A percentile compares a stretch with the other conserved stretches of the same genome.
Evolutionary conservation across 2,329 filamentous ascomycete species (phyloP).

Genomic region (Xylaria sp.): DNA sequence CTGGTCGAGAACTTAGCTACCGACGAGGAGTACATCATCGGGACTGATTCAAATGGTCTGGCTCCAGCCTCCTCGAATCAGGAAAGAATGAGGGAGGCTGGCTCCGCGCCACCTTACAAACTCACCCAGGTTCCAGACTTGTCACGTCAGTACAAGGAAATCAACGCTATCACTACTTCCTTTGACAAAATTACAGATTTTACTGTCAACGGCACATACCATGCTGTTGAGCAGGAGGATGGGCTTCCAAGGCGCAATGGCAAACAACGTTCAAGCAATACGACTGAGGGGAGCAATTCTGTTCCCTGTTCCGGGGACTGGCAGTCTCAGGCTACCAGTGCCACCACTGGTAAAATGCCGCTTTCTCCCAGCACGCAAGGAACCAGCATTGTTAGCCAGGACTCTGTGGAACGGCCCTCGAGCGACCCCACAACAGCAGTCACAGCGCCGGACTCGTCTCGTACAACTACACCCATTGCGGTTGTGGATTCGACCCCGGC

Average conservation of each 20-base stretch:
- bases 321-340: slow-evolving; percentile 67
- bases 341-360: slow-evolving; percentile 67
- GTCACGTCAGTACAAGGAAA: slow-evolving; percentile 47
- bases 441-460: slow-evolving; percentile 46
- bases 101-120: slow-evolving; percentile 34
- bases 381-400: slow-evolving; percentile 68
- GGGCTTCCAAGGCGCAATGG: slow-evolving; percentile 43
- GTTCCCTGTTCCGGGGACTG: slow-evolving; percentile 62
- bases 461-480: slow-evolving; percentile 36
- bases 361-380: slow-evolving; percentile 69
- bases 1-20: slow-evolving; percentile 51
- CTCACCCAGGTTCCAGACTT: slow-evolving; percentile 42
- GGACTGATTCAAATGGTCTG: slow-evolving; percentile 27
- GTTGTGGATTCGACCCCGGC: slow-evolving; percentile 37
- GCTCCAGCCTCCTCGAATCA: slow-evolving; percentile 34
- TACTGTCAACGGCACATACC: slow-evolving; percentile 57
- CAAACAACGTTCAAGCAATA: slow-evolving; percentile 65
- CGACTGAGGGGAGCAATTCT: slow-evolving; percentile 65
- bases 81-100: slow-evolving; percentile 37
- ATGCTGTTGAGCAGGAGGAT: slow-evolving; percentile 47
- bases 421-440: slow-evolving; percentile 51
- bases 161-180: slow-evolving; percentile 51
- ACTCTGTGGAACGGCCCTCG: slow-evolving; percentile 58
- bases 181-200: slow-evolving; percentile 57
- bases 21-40: slow-evolving; percentile 30